phyloP scores from a whole-genome alignment of 2,329 filamentous ascomycete genomes.

The Neofusicoccum cordaticola region DNA sequence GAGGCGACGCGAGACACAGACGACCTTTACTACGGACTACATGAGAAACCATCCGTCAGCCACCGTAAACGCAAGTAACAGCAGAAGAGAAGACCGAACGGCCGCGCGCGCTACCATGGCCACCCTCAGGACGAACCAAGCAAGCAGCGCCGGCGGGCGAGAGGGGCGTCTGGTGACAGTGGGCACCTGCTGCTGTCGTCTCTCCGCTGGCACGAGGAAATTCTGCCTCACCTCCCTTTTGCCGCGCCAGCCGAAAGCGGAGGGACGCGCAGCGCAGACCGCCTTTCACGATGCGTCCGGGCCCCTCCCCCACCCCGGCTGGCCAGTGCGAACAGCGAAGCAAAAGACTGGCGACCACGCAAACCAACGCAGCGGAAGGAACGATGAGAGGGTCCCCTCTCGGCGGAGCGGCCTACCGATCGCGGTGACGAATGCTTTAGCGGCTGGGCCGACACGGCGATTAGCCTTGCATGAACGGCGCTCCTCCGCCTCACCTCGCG shows the following conservation, averaged over 20 bases:
- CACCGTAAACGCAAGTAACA: not conserved
- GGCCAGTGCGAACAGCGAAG: constrained; percentile 1
- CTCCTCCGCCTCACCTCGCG: no score
- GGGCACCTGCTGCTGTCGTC: not conserved
- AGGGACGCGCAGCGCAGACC: not conserved
- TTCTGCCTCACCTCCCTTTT: not conserved
- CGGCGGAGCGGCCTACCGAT: no score
- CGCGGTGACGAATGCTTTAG: not conserved
- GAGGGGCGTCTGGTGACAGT: not conserved
- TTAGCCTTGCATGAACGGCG: no score
- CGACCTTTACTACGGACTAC: not conserved
- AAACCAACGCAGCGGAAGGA: not conserved
- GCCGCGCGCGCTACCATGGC: no score
- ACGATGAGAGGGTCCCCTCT: not conserved
- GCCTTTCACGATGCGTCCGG: constrained; percentile 5
- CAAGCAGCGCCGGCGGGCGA: not conserved
- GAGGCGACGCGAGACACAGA: not conserved
- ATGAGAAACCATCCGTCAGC: not conserved
- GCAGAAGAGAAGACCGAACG: not conserved
- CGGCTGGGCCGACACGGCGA: not conserved
- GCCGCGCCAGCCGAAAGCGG: constrained; percentile 5
- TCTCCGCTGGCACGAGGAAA: not conserved
- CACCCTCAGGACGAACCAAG: no score
- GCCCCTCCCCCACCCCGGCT: not conserved
- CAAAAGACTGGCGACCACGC: not conserved